These are phyloP conservation scores for Ballota nigra DNA, from an alignment of 257 asterid genomes.

Conservation along the genomic window DNA sequence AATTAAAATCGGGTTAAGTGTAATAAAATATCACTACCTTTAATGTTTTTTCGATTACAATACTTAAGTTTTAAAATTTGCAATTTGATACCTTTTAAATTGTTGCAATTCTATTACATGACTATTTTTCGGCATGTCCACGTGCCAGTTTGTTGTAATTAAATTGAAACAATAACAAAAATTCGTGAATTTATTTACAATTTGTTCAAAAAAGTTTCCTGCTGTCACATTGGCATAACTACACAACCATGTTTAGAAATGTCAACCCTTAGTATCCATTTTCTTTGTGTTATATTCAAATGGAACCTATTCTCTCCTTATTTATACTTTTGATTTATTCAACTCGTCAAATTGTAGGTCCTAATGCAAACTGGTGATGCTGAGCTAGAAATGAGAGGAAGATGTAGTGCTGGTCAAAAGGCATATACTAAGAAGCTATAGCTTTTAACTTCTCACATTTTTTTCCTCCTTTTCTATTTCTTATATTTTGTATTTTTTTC, in stretches of 20 bases:
- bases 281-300: neutral
- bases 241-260: too few species aligned
- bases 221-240: neutral
- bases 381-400: constrained; percentile 97
- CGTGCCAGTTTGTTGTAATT: too few species aligned
- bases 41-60: too few species aligned
- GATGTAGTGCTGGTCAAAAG: constrained; percentile 99
- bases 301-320: neutral
- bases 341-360: constrained; percentile 49
- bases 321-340: neutral
- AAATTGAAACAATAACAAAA: neutral
- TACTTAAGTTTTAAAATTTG: too few species aligned
- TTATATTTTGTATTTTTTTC: neutral
- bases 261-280: too few species aligned
- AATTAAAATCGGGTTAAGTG: neutral
- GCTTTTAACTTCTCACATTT: neutral
- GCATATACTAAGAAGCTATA: constrained; percentile 26
- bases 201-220: too few species aligned
- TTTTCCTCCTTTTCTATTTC: neutral
- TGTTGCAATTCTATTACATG: too few species aligned
- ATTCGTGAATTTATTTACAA: neutral
- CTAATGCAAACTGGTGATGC: constrained; percentile 98
- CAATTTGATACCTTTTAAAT: too few species aligned
- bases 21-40: too few species aligned
- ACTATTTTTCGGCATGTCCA: too few species aligned